phyloP scores from a whole-genome alignment of 2,329 filamentous ascomycete genomes.

The Monilinia fructicola region DNA sequence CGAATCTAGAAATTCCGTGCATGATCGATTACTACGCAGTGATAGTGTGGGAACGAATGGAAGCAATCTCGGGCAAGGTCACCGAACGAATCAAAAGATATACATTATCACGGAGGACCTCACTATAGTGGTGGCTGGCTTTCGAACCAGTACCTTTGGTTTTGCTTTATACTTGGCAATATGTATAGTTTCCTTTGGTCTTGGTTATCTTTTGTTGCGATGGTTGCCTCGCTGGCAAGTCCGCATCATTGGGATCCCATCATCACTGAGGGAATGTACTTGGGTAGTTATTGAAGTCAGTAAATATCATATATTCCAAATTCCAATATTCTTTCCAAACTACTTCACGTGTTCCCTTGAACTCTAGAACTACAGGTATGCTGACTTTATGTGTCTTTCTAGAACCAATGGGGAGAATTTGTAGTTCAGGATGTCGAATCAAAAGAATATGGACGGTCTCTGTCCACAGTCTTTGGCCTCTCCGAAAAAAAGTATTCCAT shows the following conservation, averaged over 20 bases:
- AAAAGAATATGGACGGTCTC: conserved; percentile 53
- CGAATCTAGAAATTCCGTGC: conserved; percentile 55
- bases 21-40: conserved; percentile 66
- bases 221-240: conserved; percentile 92
- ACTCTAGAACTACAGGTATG: conserved; percentile 18
- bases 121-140: conserved; percentile 90
- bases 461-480: conserved; percentile 66
- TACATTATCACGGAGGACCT: conserved; percentile 93
- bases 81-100: conserved; percentile 80
- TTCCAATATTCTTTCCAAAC: conserved; percentile 7
- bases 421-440: conserved; percentile 67
- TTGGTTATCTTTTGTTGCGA: conserved; percentile 80
- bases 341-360: not conserved
- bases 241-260: conserved; percentile 66
- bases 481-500: conserved; percentile 58
- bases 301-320: conserved; percentile 25
- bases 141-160: conserved; percentile 72
- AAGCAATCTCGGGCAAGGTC: conserved; percentile 59
- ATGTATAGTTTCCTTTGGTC: conserved; percentile 70
- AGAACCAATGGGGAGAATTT: conserved; percentile 96
- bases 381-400: conserved; percentile 38
- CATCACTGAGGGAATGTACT: conserved; percentile 69
- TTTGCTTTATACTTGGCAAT: conserved; percentile 67
- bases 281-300: conserved; percentile 89
- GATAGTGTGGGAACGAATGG: conserved; percentile 68